A percentile compares a stretch with the other conserved stretches of the same genome.
These are phyloP conservation scores for Ophiocordyceps unilateralis DNA, from an alignment of 2,329 filamentous ascomycete species.

Conservation along the genomic window DNA sequence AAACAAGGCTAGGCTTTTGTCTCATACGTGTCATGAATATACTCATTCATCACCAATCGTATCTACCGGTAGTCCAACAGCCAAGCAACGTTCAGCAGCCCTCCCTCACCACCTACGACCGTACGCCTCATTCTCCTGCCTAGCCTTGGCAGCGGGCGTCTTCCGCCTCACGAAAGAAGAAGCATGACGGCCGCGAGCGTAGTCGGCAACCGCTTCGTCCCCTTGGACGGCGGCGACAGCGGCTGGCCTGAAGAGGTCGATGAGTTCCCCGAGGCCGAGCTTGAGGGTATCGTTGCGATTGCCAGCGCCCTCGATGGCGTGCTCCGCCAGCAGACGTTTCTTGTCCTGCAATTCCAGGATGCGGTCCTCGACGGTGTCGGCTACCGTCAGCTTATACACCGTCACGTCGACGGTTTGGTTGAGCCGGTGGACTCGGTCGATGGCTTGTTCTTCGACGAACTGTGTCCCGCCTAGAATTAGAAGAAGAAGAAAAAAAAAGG, in stretches of 20 bases:
- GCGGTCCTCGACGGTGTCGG: slow-evolving; percentile 74
- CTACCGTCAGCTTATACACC: slow-evolving; percentile 86
- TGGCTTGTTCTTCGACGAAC: slow-evolving; percentile 98
- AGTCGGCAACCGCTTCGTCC: slow-evolving; percentile 2
- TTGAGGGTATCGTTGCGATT: slow-evolving; percentile 55
- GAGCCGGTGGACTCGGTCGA: slow-evolving; percentile 94
- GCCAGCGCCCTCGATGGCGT: slow-evolving; percentile 61
- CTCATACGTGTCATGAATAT: background rate
- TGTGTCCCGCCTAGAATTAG: slow-evolving; percentile 12
- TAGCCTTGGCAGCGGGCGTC: slow-evolving; percentile 8
- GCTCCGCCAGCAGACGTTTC: slow-evolving; percentile 80
- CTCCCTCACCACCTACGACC: slow-evolving; percentile 21
- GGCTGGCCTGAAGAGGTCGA: slow-evolving; percentile 62
- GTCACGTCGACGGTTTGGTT: slow-evolving; percentile 91
- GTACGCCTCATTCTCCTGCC: slow-evolving; percentile 21
- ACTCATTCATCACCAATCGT: background rate
- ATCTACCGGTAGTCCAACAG: no score
- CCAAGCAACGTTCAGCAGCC: background rate
- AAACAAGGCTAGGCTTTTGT: background rate
- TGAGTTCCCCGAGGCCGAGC: slow-evolving; percentile 81
- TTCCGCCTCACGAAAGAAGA: background rate
- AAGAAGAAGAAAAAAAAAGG: background rate
- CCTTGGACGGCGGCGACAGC: no score
- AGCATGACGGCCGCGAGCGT: background rate
- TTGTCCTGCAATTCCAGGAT: slow-evolving; percentile 91